Evolutionary conservation across 2,329 filamentous ascomycete genomes (phyloP), one percentile per base, ranked within the genome.

Genomic region (Neofusicoccum umdonicola): DNA sequence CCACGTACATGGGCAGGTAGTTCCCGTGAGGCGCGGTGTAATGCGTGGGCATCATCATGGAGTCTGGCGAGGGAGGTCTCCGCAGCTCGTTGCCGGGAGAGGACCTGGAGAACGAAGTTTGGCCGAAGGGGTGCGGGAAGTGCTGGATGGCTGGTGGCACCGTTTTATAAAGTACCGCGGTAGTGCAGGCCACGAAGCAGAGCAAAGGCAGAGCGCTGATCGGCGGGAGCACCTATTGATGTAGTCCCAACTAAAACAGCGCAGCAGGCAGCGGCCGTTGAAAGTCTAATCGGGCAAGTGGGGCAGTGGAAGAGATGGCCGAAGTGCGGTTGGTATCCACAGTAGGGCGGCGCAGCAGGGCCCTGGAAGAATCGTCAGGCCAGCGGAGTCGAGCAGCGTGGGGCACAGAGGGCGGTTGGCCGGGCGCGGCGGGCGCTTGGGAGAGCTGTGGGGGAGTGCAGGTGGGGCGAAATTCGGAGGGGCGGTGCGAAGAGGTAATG

Each of bases 401-500:
- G 22, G 17, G 45, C 44, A 39, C 22, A 42, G 34, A 22, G 12
- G 11, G 45, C n/a, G 15, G 61, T 56, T 63, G 48, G 61, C 50
- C 17, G 37, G 50, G 27, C 61, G 39, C 50, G 19, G 31, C 39
- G 41, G 39, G n/a, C 19, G 47, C 17, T 12, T 22, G 50, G 39
- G 22, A 27, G n/a, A 35, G 47, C 22, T 54, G 50, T 37, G 44
- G 45, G 19, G 27, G 45, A 48, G 9, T 6, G 17, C 45, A 47
- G 22, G 41, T 41, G 48, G 39, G 48, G 37, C 48, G 56, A 48
- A 27, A 56, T 19, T 13, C 48, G 9, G n/a, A 22, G 39, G 61
- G 19, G 37, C 39, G 48, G 50, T 45, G 31, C 22, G 37, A 54
- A 63, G 61, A 63, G 61, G 50, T 44, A 45, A 54, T 63, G 61